These are phyloP conservation scores for Yarrowia osloensis DNA, from an alignment of 805 yeast genomes.

Conservation along the genomic window DNA sequence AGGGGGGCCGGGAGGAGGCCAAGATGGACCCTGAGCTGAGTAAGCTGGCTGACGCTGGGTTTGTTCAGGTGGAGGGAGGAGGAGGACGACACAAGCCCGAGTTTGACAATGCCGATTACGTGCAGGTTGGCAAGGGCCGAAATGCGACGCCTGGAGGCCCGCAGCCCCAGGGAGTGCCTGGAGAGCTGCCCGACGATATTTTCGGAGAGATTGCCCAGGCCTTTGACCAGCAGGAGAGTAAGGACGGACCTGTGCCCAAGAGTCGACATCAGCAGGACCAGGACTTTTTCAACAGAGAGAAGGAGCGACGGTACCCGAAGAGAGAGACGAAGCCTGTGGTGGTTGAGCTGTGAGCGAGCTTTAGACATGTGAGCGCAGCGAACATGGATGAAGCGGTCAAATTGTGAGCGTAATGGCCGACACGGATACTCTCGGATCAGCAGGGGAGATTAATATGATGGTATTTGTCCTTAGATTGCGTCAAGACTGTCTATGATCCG, in stretches of 20 bases:
- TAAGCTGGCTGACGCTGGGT: neutral
- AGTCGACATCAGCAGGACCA: conserved; percentile 11
- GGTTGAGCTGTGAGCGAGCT: neutral
- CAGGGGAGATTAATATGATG: too few species aligned
- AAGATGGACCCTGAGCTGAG: neutral
- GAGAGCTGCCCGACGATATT: conserved; percentile 22
- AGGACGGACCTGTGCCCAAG: neutral
- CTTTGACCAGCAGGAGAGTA: neutral
- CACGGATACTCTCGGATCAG: too few species aligned
- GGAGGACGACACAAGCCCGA: neutral
- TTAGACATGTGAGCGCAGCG: too few species aligned
- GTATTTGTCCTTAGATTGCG: too few species aligned
- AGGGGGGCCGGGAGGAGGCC: neutral
- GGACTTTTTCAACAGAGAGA: conserved; percentile 16
- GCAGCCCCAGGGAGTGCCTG: conserved; percentile 3
- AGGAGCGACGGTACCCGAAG: conserved; percentile 22
- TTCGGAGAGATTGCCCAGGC: conserved; percentile 23
- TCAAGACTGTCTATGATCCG: too few species aligned
- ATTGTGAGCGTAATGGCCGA: too few species aligned
- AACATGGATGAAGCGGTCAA: too few species aligned
- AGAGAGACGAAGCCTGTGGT: conserved; percentile 2
- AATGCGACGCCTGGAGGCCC: conserved; percentile 15
- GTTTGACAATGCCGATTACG: neutral
- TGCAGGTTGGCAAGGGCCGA: conserved; percentile 2
- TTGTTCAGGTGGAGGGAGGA: neutral